Base-by-base conservation (phyloP, 2,329 filamentous ascomycete genomes). In the Ophiostoma ips region DNA sequence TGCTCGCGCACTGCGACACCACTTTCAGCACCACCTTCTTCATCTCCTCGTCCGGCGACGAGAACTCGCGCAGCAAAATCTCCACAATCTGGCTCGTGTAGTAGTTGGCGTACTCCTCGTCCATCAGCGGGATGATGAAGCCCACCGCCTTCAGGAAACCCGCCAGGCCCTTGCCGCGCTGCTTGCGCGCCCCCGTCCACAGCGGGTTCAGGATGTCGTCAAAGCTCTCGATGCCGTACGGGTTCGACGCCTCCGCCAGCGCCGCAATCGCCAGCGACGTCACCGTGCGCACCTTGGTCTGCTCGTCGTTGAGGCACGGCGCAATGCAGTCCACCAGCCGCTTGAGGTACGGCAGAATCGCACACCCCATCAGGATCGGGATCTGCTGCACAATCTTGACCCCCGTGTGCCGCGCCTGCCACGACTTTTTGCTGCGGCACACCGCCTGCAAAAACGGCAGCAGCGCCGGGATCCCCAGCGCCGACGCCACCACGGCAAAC, bases 311-410 rank as follows among this genome's bases (percentile, higher is more conserved):
- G 13, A 98, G 74, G 63, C 95, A 95, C 47, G 90, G 87, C 13
- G 84, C 87, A 61, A 98, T 95, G 64, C 90, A 96, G 58, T 96
- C 92, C 8, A 98, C 92, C 11, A 98, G 72, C 5, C 90, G 90
- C 66, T 95, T 96, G 49, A 98, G 73, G 66, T 98, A 90, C 33
- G 92, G 92, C 24, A 98, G 71, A 48, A 98, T 87, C 41, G 92
- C 92, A 63, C 92, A 98, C 28, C 92, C 92, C 92, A 98, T 98
- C 5, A 98, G 71, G 58, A 98, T 98, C 19, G 92, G 90, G 60
- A 98, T 96, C 63, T 98, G 92, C 65, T 98, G 92, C 15, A 98
- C 86, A 62, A 98, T 98, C 72, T 98, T 98, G 57, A 98, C 92
- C 69, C 92, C 92, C 2, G 92, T 98, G 64, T 98, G 92, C 55